Evolutionary conservation across 805 yeast genomes (phyloP), one percentile per base, ranked within the genome.

Genomic region (Spathaspora gorwiae): DNA sequence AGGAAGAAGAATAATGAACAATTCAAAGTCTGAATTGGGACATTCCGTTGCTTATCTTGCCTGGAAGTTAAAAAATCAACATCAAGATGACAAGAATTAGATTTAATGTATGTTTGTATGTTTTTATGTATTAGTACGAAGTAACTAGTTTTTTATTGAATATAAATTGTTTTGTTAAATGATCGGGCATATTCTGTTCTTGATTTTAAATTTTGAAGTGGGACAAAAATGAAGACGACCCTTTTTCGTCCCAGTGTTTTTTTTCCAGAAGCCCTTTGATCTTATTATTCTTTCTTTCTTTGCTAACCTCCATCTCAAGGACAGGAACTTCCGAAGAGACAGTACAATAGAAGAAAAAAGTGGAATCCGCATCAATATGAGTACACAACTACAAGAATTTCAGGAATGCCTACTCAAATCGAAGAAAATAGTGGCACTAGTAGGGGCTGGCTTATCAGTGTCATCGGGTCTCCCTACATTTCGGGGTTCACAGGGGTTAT

Each of bases 371-470:
- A 19, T 19, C 24, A 19, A 19, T 19, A 62, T 62, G 67, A 49
- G 39, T 44, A 53, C 50, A 32, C 60, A 54, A 33, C 49, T 67
- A 38, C 40, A 39, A 5, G 72, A 71, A 53, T 82, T 83, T 59
- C 88, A 81, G 40, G 71, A 68, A 7, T 72, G 75, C 48, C 63
- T 80, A 11, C 52, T 61, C 26, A 59, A 62, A 24, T 73, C 80
- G 40, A 68, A 67, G 45, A 73, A 75, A 34, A 73, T 83, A 11
- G 66, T 84, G 13, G 86, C 85, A 3, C 66, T 84, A 5, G 86
- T 84, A 2, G 96, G 96, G 1, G 90, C 95, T 2, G 96, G 96
- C 0, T 72, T 89, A 10, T 82, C 90, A 3, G 90, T 81, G 0
- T 69, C 84, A 1, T 83, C 92, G 1, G 96, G 96, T 0, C 66